These are phyloP conservation scores for Solidago caesia DNA, from an alignment of 129 eudicot genomes.

Conservation along the genomic window DNA sequence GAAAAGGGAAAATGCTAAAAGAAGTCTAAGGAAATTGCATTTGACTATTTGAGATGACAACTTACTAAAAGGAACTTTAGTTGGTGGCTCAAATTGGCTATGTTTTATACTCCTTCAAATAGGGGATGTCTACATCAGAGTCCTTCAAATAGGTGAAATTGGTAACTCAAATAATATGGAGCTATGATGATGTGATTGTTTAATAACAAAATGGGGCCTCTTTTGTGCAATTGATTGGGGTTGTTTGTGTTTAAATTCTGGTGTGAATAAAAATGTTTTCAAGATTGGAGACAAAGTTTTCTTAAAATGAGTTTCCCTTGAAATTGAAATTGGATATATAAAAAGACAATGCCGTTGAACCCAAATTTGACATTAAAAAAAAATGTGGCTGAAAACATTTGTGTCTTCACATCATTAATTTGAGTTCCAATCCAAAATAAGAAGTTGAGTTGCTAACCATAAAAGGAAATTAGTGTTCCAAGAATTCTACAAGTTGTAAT, in stretches of 20 bases:
- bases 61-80: constrained; percentile 4
- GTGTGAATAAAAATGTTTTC: too few species aligned
- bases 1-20: constrained; percentile 12
- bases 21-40: background rate
- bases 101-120: constrained; percentile 6
- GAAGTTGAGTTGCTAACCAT: too few species aligned
- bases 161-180: constrained; percentile 7
- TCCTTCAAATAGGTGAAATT: constrained; percentile 1
- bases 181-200: background rate
- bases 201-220: constrained; percentile 1
- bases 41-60: background rate
- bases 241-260: too few species aligned
- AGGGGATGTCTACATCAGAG: background rate
- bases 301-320: too few species aligned
- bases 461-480: too few species aligned
- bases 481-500: too few species aligned
- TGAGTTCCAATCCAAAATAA: background rate
- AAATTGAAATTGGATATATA: too few species aligned
- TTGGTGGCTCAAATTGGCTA: constrained; percentile 24
- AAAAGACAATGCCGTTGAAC: too few species aligned
- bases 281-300: too few species aligned
- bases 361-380: too few species aligned
- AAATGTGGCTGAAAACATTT: too few species aligned
- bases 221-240: constrained; percentile 3
- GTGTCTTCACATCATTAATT: background rate